phyloP scores from a whole-genome alignment of 768 basidiomycete species.

The Trametes elegans region DNA sequence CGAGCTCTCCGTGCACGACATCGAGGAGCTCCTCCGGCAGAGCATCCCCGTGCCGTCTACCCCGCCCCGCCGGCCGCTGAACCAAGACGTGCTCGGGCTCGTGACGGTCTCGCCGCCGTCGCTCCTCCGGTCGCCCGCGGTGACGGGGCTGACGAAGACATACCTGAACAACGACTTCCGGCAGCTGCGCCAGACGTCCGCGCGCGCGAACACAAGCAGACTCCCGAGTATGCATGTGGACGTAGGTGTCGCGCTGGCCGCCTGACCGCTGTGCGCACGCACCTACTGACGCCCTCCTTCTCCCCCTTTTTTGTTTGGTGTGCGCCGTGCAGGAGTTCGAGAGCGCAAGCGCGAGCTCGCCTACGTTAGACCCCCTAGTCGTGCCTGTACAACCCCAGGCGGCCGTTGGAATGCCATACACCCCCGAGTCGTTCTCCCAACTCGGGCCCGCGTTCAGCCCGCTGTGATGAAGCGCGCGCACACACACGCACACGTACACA shows the following conservation, averaged over 20 bases:
- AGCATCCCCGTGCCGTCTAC: constrained; percentile 46
- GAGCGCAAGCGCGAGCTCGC: constrained; percentile 30
- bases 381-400: constrained; percentile 23
- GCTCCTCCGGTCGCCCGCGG: constrained; percentile 65
- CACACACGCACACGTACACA: no score
- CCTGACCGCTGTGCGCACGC: constrained; percentile 21
- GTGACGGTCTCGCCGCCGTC: constrained; percentile 70
- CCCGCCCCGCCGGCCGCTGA: constrained; percentile 47
- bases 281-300: constrained; percentile 3
- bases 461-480: constrained; percentile 13
- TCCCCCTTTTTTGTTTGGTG: constrained; percentile 2
- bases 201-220: constrained; percentile 81
- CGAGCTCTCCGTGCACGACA: constrained; percentile 34
- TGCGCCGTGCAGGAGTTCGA: constrained; percentile 33
- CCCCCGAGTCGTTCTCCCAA: constrained; percentile 22
- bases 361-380: constrained; percentile 25
- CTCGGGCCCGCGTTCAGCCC: constrained; percentile 28
- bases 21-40: constrained; percentile 49
- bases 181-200: constrained; percentile 64
- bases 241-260: constrained; percentile 43
- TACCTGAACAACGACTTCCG: constrained; percentile 82
- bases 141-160: constrained; percentile 79
- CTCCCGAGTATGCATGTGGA: constrained; percentile 84
- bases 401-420: constrained; percentile 21
- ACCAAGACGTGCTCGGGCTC: constrained; percentile 59